Base-by-base conservation (phyloP, 2,329 filamentous ascomycete genomes). In the Orbilia oligospora region DNA sequence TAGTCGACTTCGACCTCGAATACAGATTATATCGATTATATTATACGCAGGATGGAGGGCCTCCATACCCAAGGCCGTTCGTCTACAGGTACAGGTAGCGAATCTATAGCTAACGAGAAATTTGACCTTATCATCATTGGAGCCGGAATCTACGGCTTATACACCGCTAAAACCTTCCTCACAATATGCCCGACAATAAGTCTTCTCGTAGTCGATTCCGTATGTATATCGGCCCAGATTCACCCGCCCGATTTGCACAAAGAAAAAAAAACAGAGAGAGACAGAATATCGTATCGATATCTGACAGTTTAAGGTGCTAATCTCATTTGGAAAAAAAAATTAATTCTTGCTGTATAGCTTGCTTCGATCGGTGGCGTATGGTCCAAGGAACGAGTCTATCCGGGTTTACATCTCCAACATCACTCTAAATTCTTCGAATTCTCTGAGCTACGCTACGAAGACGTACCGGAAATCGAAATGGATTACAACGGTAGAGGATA, bases 401-500 rank as follows among this genome's bases (percentile, higher is more conserved):
- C 85, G 4, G 85, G 84, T 5, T 82, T 86, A 4, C 85, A 84
- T 71, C 84, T 85, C 1, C 86, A 86, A 79, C 86, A 86, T 53
- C 82, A 85, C 36, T 81, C 83, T 53, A 83, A 85, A 10, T 83
- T 82, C 16, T 84, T 85, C 41, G 84, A 86, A 75, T 84, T 84
- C 69, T 83, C 83, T 2, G 85, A 86, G 48, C 82, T 83, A 16
- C 81, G 81, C 20, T 83, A 83, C 18, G 46, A 63, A n/a, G 64
- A 69, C 24, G 65, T 64, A 8, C 65, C 65, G 5, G 20, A 22
- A 16, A 18, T 36, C n/a, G 30, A 56, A 3, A 27, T 46, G 9
- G 33, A 44, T 27, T 85, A 88, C 38, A 85, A 83, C 44, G 61
- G 78, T 5, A 88, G 87, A n/a, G 83, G 90, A 67, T 89, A 91